Base-by-base conservation (phyloP, 345 rosid genomes). In the Populus pruinosa region DNA sequence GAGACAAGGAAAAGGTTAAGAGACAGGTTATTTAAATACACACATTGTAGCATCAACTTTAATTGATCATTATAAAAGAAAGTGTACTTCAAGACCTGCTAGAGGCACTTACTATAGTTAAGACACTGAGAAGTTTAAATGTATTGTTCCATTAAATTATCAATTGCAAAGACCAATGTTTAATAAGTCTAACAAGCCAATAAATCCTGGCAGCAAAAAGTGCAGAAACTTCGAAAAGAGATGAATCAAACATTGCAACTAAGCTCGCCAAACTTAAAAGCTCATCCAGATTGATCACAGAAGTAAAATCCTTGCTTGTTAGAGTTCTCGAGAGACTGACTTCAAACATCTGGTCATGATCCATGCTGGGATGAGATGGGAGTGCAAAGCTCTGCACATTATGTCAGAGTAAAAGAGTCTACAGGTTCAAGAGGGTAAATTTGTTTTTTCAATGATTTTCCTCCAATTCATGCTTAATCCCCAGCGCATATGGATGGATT, bases 271-370 rank as follows among this genome's bases (percentile, higher is more conserved):
- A 67, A 49, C 47, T 74, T 79, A 71, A 77, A 47, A 76, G 56
- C 35, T 50, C 55, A 59, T 76, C 73, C 70, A 64, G 43, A 62
- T 74, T 38, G 70, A 74, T 78, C 69, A 44, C 17, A 69, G 69
- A 76, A 4, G 76, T 12, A 80, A 68, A 79, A 69, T 77, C 50
- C 78, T 81, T 80, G 73, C 78, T 72, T 75, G 67, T 50, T 69
- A 63, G 76, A 70, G 70, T 49, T 55, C 80, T 77, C 9, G 5
- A 69, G 72, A 70, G 23, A 62, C 73, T 2, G 9, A 78, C 78
- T 80, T 80, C 75, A 79, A 79, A 66, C 78, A 77, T 69, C 80
- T 68, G 79, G 66, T 73, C 78, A 77, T 59, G 66, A 79, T 29
- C 77, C 77, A 74, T 55, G 80, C 77, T 81, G 63, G 77, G 78